Evolutionary conservation across 352 stramenopile species (phyloP), one percentile per base, ranked within the genome.

Genomic region (Nothophytophthora sp.): DNA sequence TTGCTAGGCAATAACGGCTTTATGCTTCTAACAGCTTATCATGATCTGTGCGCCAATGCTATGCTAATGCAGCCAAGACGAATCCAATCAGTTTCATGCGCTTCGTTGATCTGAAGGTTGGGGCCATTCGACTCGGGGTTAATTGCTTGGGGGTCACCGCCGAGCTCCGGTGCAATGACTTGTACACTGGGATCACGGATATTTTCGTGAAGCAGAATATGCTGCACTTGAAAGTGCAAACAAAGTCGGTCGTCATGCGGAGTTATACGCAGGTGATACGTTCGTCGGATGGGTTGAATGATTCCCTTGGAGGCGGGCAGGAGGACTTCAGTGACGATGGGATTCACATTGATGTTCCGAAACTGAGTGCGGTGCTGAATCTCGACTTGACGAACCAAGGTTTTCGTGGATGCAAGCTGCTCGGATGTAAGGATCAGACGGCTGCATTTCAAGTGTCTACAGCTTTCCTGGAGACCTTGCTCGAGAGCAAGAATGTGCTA

Each of bases 61-160:
- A 18, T 37, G 36, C 12, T 33, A n/a, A 46, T 2, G 9, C 50
- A 59, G 50, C 53, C 10, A 67, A 63, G 40, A 56, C 40, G 1
- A 88, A 74, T 47, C 50, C 71, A 3, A 53, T 88, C 25, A 76
- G 68, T 5, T 82, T 86, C 41, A 70, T 89, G 34, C 71, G 76
- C 1, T 91, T 88, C 48, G 72, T 91, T 7, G 73, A 91, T 42
- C 50, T 88, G 0, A 70, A 44, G 5, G 56, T 89, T 8, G 47
- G 53, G 4, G 55, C 40, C 13, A 72, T 88, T 25, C 61, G 54
- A 20, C 18, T 89, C 7, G 43, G 56, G 10, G 19, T 73, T 3
- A 62, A 70, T 11, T 68, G 45, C 22, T 71, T 87, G 24, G 69
- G 75, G 4, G 60, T 51, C 1, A 51, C 37, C 19, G 65, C 55